Evolutionary conservation across 2,329 filamentous ascomycete genomes (phyloP).

Genomic region (Penicillium glabrum): DNA sequence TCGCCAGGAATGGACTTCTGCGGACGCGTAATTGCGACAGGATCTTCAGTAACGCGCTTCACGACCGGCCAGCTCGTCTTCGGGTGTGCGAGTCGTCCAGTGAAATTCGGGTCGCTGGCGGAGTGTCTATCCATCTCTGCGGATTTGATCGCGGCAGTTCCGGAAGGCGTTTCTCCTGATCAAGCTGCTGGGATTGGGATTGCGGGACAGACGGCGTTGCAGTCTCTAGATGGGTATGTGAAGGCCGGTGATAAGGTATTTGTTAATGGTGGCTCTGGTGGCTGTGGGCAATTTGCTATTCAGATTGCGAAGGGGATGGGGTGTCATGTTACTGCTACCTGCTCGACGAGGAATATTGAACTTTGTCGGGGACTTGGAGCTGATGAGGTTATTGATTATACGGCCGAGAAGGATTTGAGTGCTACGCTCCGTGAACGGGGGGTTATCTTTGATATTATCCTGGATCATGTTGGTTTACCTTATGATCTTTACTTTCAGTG

Average conservation of each 20-base stretch:
- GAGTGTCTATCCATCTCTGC: conserved; percentile 43
- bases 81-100: conserved; percentile 35
- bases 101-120: conserved; percentile 44
- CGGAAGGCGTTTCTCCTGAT: conserved; percentile 44
- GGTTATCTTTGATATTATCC: conserved; percentile 51
- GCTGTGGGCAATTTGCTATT: conserved; percentile 60
- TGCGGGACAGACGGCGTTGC: conserved; percentile 51
- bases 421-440: conserved; percentile 49
- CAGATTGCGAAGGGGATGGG: conserved; percentile 64
- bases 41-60: conserved; percentile 30
- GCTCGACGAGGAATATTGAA: conserved; percentile 58
- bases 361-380: conserved; percentile 61
- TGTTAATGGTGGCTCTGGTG: conserved; percentile 65
- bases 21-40: conserved; percentile 44
- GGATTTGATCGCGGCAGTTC: conserved; percentile 40
- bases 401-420: conserved; percentile 46
- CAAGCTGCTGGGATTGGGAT: conserved; percentile 47
- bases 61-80: conserved; percentile 48
- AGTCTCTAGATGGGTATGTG: conserved; percentile 49
- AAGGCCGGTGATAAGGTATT: conserved; percentile 58
- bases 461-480: conserved; percentile 60
- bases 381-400: conserved; percentile 65
- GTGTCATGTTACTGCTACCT: conserved; percentile 59
- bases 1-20: conserved; percentile 54
- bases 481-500: conserved; percentile 54